phyloP scores from a whole-genome alignment of 108 stramenopile species.

The Nitzschia inconspicua region DNA sequence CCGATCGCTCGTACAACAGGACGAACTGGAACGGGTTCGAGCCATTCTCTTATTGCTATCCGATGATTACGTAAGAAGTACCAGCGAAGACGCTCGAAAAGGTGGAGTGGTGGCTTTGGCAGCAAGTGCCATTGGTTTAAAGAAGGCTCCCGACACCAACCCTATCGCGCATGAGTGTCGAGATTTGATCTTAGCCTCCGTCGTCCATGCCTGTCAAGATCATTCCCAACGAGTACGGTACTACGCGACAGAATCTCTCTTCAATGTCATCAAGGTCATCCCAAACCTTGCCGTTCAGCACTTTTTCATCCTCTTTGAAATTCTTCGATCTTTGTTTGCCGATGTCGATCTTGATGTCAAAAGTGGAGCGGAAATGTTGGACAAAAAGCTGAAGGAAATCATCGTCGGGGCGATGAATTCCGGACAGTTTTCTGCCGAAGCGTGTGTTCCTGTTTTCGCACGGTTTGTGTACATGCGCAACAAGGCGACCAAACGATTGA shows the following conservation, averaged over 20 bases:
- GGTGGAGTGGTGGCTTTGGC: constrained; percentile 87
- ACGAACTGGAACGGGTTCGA: constrained; percentile 69
- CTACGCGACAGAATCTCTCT: constrained; percentile 83
- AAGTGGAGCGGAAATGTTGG: constrained; percentile 73
- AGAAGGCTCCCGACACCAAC: constrained; percentile 62
- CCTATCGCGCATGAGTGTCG: constrained; percentile 41
- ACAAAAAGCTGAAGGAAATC: constrained; percentile 81
- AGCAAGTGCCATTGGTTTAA: constrained; percentile 82
- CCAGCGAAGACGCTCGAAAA: constrained; percentile 86
- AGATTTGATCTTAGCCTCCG: constrained; percentile 80
- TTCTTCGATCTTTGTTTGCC: constrained; percentile 71
- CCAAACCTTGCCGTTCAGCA: constrained; percentile 77
- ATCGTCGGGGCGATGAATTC: constrained; percentile 81
- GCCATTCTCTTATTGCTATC: constrained; percentile 75
- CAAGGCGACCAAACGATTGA: constrained; percentile 83
- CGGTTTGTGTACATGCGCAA: constrained; percentile 86
- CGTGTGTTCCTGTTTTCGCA: constrained; percentile 83
- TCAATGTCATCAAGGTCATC: constrained; percentile 85
- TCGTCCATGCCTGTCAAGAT: constrained; percentile 88
- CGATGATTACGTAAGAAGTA: constrained; percentile 83
- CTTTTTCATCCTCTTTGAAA: constrained; percentile 89
- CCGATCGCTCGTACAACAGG: constrained; percentile 55
- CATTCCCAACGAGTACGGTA: constrained; percentile 85
- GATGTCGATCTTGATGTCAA: constrained; percentile 82
- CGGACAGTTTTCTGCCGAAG: constrained; percentile 76